Evolutionary conservation across 805 yeast species (phyloP), one percentile per base, ranked within the genome.

Genomic region (Maudiozyma serrabonitensis): DNA sequence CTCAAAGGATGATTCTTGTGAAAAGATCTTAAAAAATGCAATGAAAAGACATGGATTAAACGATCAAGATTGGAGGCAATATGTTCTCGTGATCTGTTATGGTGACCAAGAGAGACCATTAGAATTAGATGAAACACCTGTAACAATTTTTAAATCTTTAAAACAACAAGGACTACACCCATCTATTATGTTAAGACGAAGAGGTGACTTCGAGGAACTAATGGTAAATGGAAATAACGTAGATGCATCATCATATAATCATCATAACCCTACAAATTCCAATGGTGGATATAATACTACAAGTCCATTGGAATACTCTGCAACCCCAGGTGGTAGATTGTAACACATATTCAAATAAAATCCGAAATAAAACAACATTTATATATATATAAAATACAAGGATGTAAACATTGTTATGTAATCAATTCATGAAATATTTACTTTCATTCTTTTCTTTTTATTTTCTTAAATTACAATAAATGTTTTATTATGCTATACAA

Each of bases 1-100:
- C 1, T 84, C 91, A 7, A 81, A 87, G 25, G 95, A 89, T 49
- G 98, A 91, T 58, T 89, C 96, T 1, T 89, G 96, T 63, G 81
- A 84, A 57, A 86, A 86, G 63, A 84, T 91, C 21, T 69, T 93
- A 44, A 95, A 87, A 59, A 87, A 84, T 35, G 96, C 96, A 5
- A 82, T 88, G 85, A 80, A 82, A 56, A 75, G 95, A 52, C 95
- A 90, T 68, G 82, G 81, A 51, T 74, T 91, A 45, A 81, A 80
- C 43, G 78, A 80, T 32, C 82, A 79, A 46, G 96, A 88, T 61
- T 86, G 96, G 90, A 75, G 85, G 47, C 84, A 87, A 59, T 91
- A 89, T 62, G 95, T 90, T 2, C 70, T 91, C 46, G 89, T 90
- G 16, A 85, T 91, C 15, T 85, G 95, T 61, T 89, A 87, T 62